Evolutionary conservation across 2,329 filamentous ascomycete genomes (phyloP).

Genomic region (Stagonosporopsis tanaceti): DNA sequence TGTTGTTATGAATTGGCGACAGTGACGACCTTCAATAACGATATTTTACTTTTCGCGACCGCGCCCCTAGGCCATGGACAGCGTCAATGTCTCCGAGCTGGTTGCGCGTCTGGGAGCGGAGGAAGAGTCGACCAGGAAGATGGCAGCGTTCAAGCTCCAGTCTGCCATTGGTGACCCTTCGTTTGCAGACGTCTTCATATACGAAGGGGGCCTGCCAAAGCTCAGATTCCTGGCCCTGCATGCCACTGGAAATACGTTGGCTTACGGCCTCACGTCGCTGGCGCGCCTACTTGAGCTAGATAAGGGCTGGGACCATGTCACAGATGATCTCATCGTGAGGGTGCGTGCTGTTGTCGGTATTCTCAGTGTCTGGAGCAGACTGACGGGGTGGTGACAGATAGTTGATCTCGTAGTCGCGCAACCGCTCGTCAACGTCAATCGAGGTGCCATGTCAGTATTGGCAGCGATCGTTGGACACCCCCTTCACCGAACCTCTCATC

Average conservation of each 20-base stretch:
- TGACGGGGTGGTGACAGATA: slow-evolving; percentile 58
- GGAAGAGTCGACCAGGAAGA: slow-evolving; percentile 92
- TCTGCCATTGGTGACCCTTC: slow-evolving; percentile 93
- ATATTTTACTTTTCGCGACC: slow-evolving; percentile 12
- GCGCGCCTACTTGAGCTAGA: slow-evolving; percentile 90
- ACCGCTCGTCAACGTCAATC: slow-evolving; percentile 94
- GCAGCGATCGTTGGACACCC: slow-evolving; percentile 92
- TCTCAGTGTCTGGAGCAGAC: slow-evolving; percentile 1
- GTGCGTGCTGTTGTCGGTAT: slow-evolving; percentile 53
- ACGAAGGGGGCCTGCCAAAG: slow-evolving; percentile 82
- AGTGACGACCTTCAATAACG: slow-evolving; percentile 1
- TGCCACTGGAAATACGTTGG: slow-evolving; percentile 90
- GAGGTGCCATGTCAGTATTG: slow-evolving; percentile 95
- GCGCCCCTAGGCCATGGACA: slow-evolving; percentile 57
- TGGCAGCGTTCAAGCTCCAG: slow-evolving; percentile 98
- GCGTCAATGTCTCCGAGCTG: slow-evolving; percentile 64
- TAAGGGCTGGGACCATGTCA: slow-evolving; percentile 94
- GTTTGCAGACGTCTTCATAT: slow-evolving; percentile 96
- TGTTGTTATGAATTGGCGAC: slow-evolving; percentile 24
- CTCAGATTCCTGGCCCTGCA: slow-evolving; percentile 84
- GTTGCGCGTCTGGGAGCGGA: slow-evolving; percentile 67
- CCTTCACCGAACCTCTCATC: slow-evolving; percentile 62
- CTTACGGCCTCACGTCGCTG: slow-evolving; percentile 91
- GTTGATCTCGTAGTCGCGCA: slow-evolving; percentile 95
- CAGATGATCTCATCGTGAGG: slow-evolving; percentile 73